A percentile compares a stretch with the other conserved stretches of the same genome.
Evolutionary conservation across 345 rosid species (phyloP).

Genomic region (Eucalyptus guilfoylei): DNA sequence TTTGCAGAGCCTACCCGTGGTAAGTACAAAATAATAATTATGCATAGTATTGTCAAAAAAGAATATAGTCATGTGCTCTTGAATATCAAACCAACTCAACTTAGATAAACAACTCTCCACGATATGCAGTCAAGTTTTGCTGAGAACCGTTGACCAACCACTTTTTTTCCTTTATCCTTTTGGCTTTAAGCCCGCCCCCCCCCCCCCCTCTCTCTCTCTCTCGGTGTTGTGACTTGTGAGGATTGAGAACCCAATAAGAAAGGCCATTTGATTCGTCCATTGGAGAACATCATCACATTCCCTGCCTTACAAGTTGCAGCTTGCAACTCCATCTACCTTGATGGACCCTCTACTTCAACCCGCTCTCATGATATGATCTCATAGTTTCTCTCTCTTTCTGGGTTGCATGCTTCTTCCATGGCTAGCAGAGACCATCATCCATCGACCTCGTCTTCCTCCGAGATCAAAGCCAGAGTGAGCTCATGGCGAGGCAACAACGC

Average conservation of each 20-base stretch:
- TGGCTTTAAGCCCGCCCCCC: neutral
- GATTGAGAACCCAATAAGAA: neutral
- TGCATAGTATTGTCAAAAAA: neutral
- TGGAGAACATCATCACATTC: neutral
- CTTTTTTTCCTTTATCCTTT: neutral
- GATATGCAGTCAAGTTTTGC: neutral
- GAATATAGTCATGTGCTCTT: neutral
- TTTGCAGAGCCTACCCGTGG: neutral
- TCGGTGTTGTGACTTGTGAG: neutral
- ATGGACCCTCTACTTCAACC: neutral
- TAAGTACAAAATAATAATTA: neutral
- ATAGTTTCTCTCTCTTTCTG: neutral
- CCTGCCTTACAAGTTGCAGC: neutral
- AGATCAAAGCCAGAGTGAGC: slow-evolving; percentile 23
- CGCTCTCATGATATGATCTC: neutral
- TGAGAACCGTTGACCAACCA: neutral
- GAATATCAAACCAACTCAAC: neutral
- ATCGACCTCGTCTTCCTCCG: neutral
- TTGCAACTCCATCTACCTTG: neutral
- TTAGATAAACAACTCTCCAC: neutral
- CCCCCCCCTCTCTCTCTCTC: neutral
- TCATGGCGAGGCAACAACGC: slow-evolving; percentile 16
- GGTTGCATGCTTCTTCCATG: neutral
- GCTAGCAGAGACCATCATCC: neutral
- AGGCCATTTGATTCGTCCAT: neutral